Evolutionary conservation across 805 yeast species (phyloP).

Genomic region (Torulaspora delbrueckii): DNA sequence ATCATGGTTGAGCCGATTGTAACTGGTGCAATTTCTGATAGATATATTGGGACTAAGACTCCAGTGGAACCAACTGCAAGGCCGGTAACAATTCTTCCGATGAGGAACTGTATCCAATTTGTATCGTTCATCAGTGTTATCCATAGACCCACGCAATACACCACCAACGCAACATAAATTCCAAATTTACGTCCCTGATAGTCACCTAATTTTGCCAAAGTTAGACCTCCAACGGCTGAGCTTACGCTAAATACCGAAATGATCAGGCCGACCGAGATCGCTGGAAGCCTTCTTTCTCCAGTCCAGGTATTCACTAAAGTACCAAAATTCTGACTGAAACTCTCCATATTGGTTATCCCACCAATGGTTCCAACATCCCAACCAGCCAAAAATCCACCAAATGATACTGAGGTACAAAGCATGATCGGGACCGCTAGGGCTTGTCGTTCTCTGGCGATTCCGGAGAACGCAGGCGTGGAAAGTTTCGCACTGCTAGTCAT

Average conservation of each 20-base stretch:
- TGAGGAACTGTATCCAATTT: conserved; percentile 57
- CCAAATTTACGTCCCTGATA: conserved; percentile 57
- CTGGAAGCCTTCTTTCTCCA: conserved; percentile 35
- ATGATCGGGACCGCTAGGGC: conserved; percentile 13
- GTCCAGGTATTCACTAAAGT: conserved; percentile 29
- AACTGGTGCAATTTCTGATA: conserved; percentile 63
- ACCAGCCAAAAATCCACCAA: conserved; percentile 70
- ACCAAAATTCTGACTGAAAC: conserved; percentile 51
- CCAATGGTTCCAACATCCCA: conserved; percentile 75
- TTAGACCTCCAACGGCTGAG: conserved; percentile 64
- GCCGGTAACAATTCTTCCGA: conserved; percentile 68
- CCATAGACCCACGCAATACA: conserved; percentile 55
- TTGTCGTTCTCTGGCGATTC: background rate
- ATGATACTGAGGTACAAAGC: conserved; percentile 54
- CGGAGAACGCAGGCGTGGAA: background rate
- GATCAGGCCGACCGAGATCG: conserved; percentile 45
- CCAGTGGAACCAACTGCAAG: conserved; percentile 69
- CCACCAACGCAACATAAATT: conserved; percentile 47
- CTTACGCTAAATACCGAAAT: conserved; percentile 61
- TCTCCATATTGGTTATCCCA: conserved; percentile 60
- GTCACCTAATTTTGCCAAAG: conserved; percentile 56
- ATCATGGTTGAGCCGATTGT: conserved; percentile 64
- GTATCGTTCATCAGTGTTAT: conserved; percentile 50
- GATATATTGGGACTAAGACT: conserved; percentile 67
- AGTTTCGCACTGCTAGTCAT: background rate